Conservation (phyloP, 352 stramenopile species). For the Phytopythium delawarense region DNA sequence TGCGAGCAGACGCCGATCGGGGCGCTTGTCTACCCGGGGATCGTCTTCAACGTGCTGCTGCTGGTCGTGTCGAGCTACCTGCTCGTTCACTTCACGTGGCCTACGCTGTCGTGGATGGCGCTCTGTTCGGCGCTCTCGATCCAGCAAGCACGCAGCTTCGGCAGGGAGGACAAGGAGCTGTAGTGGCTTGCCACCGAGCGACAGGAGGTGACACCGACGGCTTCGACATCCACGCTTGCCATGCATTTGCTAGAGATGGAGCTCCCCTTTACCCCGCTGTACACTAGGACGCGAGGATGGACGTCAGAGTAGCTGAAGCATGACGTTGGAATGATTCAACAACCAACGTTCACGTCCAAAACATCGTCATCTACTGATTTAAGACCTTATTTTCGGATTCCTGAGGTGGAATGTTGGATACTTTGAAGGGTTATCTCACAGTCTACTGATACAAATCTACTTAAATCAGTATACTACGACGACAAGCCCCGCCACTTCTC, state of each 20-base stretch:
- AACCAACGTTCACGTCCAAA: no score
- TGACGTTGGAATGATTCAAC: neutral
- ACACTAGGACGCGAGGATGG: neutral
- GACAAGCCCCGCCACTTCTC: constrained; percentile 33
- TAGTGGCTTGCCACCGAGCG: neutral
- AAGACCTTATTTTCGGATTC: neutral
- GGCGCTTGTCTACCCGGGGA: constrained; percentile 21
- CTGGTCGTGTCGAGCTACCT: constrained; percentile 24
- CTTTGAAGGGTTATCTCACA: no score
- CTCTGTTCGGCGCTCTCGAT: constrained; percentile 41
- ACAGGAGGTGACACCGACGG: neutral
- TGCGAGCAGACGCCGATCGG: constrained; percentile 27
- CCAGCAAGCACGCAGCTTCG: constrained; percentile 46
- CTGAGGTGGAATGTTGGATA: no score
- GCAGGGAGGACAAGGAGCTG: constrained; percentile 18
- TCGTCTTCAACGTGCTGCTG: constrained; percentile 39
- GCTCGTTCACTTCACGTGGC: constrained; percentile 28
- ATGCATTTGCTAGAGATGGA: neutral
- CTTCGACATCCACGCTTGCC: neutral
- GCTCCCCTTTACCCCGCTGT: neutral
- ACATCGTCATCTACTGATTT: neutral
- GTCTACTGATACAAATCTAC: neutral
- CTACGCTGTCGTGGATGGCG: constrained; percentile 32
- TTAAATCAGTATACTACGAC: neutral
- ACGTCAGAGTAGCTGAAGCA: neutral